These are phyloP conservation scores for Cenchrus purpureus DNA, from an alignment of 176 grass and related monocot genomes.

Conservation along the genomic window DNA sequence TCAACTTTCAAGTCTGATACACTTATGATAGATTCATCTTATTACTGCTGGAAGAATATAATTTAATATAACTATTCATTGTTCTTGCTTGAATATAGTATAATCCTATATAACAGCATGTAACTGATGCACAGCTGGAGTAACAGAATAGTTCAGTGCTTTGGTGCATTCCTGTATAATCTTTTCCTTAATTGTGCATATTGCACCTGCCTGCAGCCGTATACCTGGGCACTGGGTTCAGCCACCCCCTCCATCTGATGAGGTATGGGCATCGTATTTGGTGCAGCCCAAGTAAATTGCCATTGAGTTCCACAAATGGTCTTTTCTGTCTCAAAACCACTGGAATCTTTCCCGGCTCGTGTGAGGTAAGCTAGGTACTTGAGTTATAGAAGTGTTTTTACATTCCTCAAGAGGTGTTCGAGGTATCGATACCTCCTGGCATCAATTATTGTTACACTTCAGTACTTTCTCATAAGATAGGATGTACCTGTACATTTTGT, in stretches of 20 bases:
- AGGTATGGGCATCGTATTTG: slow-evolving; percentile 94
- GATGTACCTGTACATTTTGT: too few relatives aligned
- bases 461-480: neutral
- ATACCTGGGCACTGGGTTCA: slow-evolving; percentile 89
- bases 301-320: slow-evolving; percentile 8
- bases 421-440: neutral
- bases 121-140: neutral
- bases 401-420: neutral
- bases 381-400: slow-evolving; percentile 12
- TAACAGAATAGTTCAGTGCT: neutral
- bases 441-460: neutral
- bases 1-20: slow-evolving; percentile 20
- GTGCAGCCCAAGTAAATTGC: slow-evolving; percentile 55
- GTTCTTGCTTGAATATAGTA: neutral
- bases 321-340: slow-evolving; percentile 35
- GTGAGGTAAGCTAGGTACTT: slow-evolving; percentile 29
- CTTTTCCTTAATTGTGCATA: slow-evolving; percentile 5
- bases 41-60: slow-evolving; percentile 9
- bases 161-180: neutral
- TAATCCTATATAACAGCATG: neutral
- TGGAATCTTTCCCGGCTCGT: slow-evolving; percentile 17
- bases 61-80: slow-evolving; percentile 7
- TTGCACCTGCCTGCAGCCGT: slow-evolving; percentile 58
- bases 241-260: slow-evolving; percentile 76
- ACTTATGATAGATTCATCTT: slow-evolving; percentile 31